Conservation (phyloP, 2,329 filamentous ascomycete species). For the Apiospora pterosperma region DNA sequence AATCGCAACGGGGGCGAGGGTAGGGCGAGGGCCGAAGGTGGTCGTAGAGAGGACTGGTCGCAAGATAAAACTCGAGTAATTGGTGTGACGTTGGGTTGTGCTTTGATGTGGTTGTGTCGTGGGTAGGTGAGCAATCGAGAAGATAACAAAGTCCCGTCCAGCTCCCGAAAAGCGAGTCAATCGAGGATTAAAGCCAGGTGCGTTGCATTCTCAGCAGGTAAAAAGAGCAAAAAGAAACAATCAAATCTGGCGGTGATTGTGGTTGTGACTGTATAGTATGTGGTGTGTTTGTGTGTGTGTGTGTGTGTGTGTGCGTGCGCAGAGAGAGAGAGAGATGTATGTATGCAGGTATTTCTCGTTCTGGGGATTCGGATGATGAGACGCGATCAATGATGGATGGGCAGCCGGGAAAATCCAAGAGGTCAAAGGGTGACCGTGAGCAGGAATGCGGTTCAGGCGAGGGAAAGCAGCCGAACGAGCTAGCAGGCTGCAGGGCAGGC, state of each 20-base stretch:
- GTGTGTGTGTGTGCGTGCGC: too few species aligned
- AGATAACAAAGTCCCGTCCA: background rate
- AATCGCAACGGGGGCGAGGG: background rate
- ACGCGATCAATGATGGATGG: slow-evolving; percentile 1
- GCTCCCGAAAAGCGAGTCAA: background rate
- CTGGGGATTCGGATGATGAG: slow-evolving; percentile 2
- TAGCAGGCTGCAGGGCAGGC: background rate
- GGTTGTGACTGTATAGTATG: background rate
- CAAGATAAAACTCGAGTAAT: background rate
- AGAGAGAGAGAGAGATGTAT: too few species aligned
- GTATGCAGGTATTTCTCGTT: background rate
- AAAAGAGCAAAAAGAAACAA: background rate
- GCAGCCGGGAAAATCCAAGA: background rate
- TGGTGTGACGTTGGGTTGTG: background rate
- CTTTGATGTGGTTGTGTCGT: background rate
- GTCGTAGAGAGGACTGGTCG: background rate
- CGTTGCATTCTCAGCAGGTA: background rate
- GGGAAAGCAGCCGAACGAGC: background rate
- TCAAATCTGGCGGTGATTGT: background rate
- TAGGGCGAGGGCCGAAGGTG: background rate
- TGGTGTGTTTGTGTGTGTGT: too few species aligned
- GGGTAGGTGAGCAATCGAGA: background rate
- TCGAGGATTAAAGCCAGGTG: background rate
- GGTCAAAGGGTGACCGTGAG: background rate
- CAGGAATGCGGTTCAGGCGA: background rate